Evolutionary conservation across 352 stramenopile genomes (phyloP).

Genomic region (Pythium insidiosum): DNA sequence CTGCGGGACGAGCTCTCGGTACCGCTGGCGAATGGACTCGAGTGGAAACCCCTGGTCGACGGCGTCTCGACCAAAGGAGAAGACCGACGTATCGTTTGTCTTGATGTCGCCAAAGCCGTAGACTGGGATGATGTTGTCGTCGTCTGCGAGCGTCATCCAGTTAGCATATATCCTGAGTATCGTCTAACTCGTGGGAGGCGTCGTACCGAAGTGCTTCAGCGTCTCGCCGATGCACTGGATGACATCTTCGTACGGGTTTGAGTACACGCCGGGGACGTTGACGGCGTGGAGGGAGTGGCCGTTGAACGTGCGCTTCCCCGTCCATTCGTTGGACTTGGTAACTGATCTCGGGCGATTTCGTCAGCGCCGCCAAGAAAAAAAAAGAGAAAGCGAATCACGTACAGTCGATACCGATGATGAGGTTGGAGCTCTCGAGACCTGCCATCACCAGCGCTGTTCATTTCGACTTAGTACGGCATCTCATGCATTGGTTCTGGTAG

Average conservation of each 20-base stretch:
- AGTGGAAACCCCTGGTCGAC: constrained; percentile 40
- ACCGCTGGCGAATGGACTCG: constrained; percentile 53
- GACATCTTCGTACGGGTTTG: constrained; percentile 85
- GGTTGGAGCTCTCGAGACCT: constrained; percentile 79
- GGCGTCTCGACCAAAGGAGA: constrained; percentile 45
- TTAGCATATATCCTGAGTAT: too few relatives aligned
- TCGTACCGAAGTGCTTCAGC: constrained; percentile 61
- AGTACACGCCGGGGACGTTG: constrained; percentile 20
- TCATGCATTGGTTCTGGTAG: too few relatives aligned
- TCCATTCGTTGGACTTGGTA: constrained; percentile 89
- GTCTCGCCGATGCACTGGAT: constrained; percentile 79
- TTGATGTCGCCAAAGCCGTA: constrained; percentile 81
- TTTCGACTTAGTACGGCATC: too few relatives aligned
- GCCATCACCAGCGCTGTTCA: constrained; percentile 50
- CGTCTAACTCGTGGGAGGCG: too few relatives aligned
- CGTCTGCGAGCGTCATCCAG: too few relatives aligned
- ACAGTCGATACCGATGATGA: constrained; percentile 86
- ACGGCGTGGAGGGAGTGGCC: constrained; percentile 63
- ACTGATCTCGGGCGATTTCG: too few relatives aligned
- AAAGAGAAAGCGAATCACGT: too few relatives aligned
- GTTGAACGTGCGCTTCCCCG: constrained; percentile 71
- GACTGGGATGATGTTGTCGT: constrained; percentile 79
- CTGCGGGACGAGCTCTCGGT: constrained; percentile 59
- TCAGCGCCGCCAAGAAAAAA: too few relatives aligned
- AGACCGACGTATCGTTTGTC: constrained; percentile 70